Evolutionary conservation across 768 basidiomycete genomes (phyloP).

Genomic region (Boletus rubescentipes): DNA sequence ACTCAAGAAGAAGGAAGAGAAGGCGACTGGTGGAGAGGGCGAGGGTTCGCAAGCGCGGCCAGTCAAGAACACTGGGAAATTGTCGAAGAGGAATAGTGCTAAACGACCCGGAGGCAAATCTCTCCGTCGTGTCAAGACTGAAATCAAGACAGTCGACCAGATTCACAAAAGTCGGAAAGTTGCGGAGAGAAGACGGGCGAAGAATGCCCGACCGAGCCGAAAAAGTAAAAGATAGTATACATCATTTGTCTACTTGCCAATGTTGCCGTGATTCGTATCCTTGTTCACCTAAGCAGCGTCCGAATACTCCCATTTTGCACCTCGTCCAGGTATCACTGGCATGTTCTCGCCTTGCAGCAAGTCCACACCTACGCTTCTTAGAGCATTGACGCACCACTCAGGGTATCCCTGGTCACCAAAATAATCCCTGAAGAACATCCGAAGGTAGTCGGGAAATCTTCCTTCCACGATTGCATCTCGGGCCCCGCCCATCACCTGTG

Average conservation of each 20-base stretch:
- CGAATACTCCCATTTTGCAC: slow-evolving; percentile 82
- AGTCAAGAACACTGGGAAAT: slow-evolving; percentile 31
- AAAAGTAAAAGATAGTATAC: slow-evolving; percentile 30
- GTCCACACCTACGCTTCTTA: slow-evolving; percentile 82
- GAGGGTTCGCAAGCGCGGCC: slow-evolving; percentile 22
- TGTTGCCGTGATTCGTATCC: not conserved
- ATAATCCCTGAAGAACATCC: slow-evolving; percentile 73
- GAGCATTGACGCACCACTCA: slow-evolving; percentile 85
- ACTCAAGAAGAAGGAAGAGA: slow-evolving; percentile 54
- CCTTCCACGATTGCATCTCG: slow-evolving; percentile 78
- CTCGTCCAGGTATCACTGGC: slow-evolving; percentile 57
- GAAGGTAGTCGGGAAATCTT: slow-evolving; percentile 75
- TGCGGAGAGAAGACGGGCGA: slow-evolving; percentile 64
- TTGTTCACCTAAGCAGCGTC: slow-evolving; percentile 29
- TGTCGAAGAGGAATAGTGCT: slow-evolving; percentile 30
- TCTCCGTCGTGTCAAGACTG: slow-evolving; percentile 65
- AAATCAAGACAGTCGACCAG: slow-evolving; percentile 85
- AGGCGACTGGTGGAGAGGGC: slow-evolving; percentile 24
- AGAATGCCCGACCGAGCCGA: slow-evolving; percentile 74
- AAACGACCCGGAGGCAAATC: slow-evolving; percentile 60
- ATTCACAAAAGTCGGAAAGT: slow-evolving; percentile 75
- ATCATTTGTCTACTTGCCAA: slow-evolving; percentile 3
- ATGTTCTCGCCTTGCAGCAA: slow-evolving; percentile 56
- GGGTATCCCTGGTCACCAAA: slow-evolving; percentile 80
- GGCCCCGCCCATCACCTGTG: slow-evolving; percentile 82